Conservation (phyloP, 2,329 filamentous ascomycete genomes). For the Pestalotiopsis sp. region DNA sequence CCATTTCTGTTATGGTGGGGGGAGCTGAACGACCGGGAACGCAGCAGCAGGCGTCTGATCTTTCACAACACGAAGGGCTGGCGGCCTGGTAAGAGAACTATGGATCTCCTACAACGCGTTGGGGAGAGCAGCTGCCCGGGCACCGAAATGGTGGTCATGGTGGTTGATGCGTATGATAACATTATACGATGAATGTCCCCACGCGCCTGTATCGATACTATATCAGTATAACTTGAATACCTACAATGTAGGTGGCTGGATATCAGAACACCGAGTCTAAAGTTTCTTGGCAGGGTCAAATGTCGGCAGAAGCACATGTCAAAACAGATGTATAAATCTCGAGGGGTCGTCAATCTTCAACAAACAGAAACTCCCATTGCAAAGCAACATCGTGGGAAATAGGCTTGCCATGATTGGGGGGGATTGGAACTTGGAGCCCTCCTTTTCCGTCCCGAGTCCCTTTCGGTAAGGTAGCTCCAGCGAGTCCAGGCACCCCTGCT, state of each 20-base stretch:
- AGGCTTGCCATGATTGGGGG: neutral
- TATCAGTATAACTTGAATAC: no score
- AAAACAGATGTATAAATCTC: neutral
- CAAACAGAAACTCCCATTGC: neutral
- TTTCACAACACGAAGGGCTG: constrained; percentile 10
- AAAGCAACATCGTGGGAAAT: neutral
- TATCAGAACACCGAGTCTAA: no score
- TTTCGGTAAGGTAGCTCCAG: neutral
- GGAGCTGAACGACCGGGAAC: neutral
- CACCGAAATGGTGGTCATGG: constrained; percentile 7
- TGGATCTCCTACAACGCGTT: neutral
- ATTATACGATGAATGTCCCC: neutral
- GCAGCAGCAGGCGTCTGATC: constrained; percentile 6
- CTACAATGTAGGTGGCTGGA: no score
- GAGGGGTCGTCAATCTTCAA: neutral
- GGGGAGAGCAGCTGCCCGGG: constrained; percentile 1
- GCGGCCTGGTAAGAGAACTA: constrained; percentile 6
- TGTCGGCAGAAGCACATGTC: neutral
- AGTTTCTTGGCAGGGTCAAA: neutral
- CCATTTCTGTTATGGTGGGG: neutral
- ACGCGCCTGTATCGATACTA: no score
- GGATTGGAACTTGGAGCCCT: neutral
- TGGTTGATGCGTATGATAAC: neutral
- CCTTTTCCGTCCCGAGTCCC: neutral
- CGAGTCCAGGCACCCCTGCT: neutral